Evolutionary conservation across 2,329 filamentous ascomycete species (phyloP), one percentile per base, ranked within the genome.

Genomic region (Claviceps citrina): DNA sequence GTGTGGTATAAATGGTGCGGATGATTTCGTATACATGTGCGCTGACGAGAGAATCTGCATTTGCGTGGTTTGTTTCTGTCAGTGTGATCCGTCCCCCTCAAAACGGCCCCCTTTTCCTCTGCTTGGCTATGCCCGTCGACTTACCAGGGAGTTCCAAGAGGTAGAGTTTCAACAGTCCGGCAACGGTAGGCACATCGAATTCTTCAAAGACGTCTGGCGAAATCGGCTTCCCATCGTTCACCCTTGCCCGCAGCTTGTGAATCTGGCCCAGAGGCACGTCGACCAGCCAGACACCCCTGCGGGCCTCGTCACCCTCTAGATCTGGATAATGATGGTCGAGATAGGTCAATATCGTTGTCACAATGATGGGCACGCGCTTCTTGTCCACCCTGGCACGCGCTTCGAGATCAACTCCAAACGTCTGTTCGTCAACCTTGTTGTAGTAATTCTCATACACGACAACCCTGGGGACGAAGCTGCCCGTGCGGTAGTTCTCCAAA

Each of bases 11-110:
- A 48, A 98, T 93, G 2, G 86, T 96, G 64, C 94, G 87, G 57
- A 98, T 80, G 55, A 98, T 96, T 64, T 98, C 93, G 60, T 98
- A 98, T 43, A 98, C 86, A 58, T 96, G 89, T 31, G 86, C 93
- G 42, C 91, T 96, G 45, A 98, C 89, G 46, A 98, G 72, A n/a
- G 91, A 96, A 62, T 98, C 91, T 91, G 49, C 8, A n/a, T 15
- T 3, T 15, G 31, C 22, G 13, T 25, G 16, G 13, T 35, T 16
- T 15, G 2, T 35, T n/a, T 13, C 3, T 31, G 46, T 62, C 45
- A 66, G 20, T 16, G 2, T 32, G 12, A n/a, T 8, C n/a, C n/a
- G 5, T 12, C 12, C 22, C 8, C 8, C 22, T 8, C 22, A 8
- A 24, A 24, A 24, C 8, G 22, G n/a, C n/a, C n/a, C 22, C n/a